Evolutionary conservation across 306 rosid genomes (phyloP), one percentile per base, ranked within the genome.

Genomic region (Corylus americana): DNA sequence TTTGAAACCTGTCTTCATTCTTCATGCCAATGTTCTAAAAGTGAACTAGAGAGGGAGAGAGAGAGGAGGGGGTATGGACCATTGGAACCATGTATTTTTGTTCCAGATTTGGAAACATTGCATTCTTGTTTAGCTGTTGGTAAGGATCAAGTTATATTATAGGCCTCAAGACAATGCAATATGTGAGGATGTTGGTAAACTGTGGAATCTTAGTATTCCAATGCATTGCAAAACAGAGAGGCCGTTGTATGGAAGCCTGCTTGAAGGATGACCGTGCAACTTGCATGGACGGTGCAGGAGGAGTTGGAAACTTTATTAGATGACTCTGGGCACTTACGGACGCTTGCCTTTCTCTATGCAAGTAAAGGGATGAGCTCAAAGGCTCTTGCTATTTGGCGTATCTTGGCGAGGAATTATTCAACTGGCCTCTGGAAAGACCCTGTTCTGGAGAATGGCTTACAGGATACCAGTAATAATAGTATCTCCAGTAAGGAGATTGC

Each of bases 331-430:
- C 98, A 95, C 88, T 86, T 91, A 74, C 90, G 97, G 22, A 91
- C 98, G 7, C 98, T 95, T 79, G 98, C 98, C 79, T 95, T 95
- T 88, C 90, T 95, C 39, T 91, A 86, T 74, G 93, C 98, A 37
- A 95, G 96, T 87, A 92, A 92, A 86, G 97, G 96, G 83, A 91
- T 92, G 89, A 92, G 94, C 89, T 85, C 98, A 29, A 89, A 92
- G 84, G 98, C 98, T 50, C 94, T 95, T 71, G 87, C 89, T 44
- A 89, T 92, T 72, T 95, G 98, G 98, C 96, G 89, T 83, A 78
- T 93, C 75, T 86, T 92, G 75, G 98, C 97, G 58, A 92, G 97
- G 89, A 92, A 85, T 74, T 95, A 88, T 85, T 72, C 93, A 61
- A 90, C 97, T 10, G 87, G 95, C 74, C 91, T 90, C 48, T 90